Evolutionary conservation across 2,329 filamentous ascomycete species (phyloP), one percentile per base, ranked within the genome.

Genomic region (Aspergillus alliaceus): DNA sequence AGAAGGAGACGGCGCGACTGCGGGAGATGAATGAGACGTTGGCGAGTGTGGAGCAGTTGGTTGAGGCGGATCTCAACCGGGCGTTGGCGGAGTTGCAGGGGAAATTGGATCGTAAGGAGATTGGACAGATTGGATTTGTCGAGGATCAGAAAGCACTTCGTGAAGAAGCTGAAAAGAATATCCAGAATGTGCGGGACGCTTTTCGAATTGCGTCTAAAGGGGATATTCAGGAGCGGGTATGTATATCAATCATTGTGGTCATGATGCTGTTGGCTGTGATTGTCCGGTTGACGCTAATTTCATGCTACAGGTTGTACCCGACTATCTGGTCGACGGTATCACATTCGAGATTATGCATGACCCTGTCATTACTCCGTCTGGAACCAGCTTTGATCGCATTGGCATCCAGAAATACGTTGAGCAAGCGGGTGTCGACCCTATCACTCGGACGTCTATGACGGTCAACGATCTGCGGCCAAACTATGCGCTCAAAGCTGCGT

Each of bases 351-450:
- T 81, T 61, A 81, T 81, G 79, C 79, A 81, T 59, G 79, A 81
- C 59, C 79, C 79, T 5, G 77, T 81, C 32, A 70, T 79, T 6
- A 81, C 79, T 1, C 92, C 90, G 68, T 93, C 89, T 1, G 95
- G 95, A 12, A 90, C 93, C 62, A 95, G 90, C 1, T 99, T 96
- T 72, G 95, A 98, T 72, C 85, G 93, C 40, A 83, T 90, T 0
- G 90, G 90, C 15, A 89, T 99, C 59, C 81, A 92, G 69, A 91
- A 96, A 74, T 92, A 97, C 70, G 80, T 99, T 25, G 88, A 89
- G 66, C 82, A 89, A 22, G 85, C 85, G 32, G 82, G 82, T 0
- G 89, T 85, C 14, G 95, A 99, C 72, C 95, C 95, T 0, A 74
- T 98, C 34, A 97, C 93, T 0, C 82, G 93, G 40, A 88, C 92